Evolutionary conservation across 495 filamentous ascomycete species (phyloP), one percentile per base, ranked within the genome.

Genomic region (Aspergillus panamensis): DNA sequence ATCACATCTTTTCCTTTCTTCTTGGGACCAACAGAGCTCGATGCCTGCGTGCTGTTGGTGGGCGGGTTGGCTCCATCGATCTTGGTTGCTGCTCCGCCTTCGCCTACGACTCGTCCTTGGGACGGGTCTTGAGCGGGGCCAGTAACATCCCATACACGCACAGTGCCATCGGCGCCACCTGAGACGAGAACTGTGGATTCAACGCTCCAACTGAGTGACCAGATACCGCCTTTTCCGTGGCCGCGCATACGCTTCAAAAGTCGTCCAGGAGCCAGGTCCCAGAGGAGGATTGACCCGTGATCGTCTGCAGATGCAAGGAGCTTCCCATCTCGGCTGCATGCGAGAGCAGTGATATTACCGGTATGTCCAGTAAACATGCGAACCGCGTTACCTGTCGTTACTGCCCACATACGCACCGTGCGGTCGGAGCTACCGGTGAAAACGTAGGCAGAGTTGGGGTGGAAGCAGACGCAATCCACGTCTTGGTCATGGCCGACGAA

Each of bases 351-450:
- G 67, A 97, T 81, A 65, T 87, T 87, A 16, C 91, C 89, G 3
- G 85, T 85, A 60, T 97, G 95, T 17, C 94, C 95, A 3, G 87
- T 92, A 68, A 97, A 97, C 65, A 97, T 82, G 17, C 94, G 88
- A 0, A 96, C 90, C 42, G 89, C 87, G 55, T 86, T 86, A 19
- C 94, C 94, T 8, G 84, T 90, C 1, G 80, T 77, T n/a, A 96
- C 78, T n/a, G 89, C 83, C 93, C 94, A 98, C 92, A 98, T 97
- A 17, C 94, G 86, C 19, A 97, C 90, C 0, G 91, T 92, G 73
- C 90, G 90, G 70, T 98, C 94, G 45, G 80, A 86, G 49, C 88
- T 91, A 0, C 87, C 91, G 2, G 94, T 96, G 74, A 97, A 96
- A 48, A 96, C 74, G 61, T 97, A 97, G 5, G 86, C 83, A 7